Evolutionary conservation across 257 asterid genomes (phyloP).

Genomic region (Plantago ovata): DNA sequence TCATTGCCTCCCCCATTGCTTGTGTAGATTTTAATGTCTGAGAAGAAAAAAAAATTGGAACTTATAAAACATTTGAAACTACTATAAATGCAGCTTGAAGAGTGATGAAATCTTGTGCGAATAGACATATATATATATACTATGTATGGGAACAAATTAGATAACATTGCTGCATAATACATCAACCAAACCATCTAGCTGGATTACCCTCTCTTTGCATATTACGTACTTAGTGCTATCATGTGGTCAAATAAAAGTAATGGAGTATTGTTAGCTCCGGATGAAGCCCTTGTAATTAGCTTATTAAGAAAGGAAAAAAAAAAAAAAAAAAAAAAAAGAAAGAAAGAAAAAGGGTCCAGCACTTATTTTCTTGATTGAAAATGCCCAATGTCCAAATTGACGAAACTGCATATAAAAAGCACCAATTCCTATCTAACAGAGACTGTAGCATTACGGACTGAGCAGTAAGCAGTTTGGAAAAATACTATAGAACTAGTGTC

Average conservation of each 20-base stretch:
- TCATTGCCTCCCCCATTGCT: constrained; percentile 99
- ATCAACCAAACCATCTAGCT: background rate
- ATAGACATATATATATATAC: too few species aligned
- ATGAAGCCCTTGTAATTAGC: too few species aligned
- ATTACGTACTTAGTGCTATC: too few species aligned
- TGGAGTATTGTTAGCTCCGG: too few species aligned
- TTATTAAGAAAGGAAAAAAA: too few species aligned
- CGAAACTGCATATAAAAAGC: background rate
- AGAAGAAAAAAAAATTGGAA: constrained; percentile 5
- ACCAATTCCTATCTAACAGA: background rate
- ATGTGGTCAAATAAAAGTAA: background rate
- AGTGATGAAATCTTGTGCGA: too few species aligned
- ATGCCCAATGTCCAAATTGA: too few species aligned
- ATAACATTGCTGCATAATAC: constrained; percentile 9
- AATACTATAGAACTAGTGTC: background rate
- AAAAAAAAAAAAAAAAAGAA: too few species aligned
- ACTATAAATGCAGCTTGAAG: too few species aligned
- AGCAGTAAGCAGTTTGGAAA: background rate
- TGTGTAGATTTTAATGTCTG: constrained; percentile 96
- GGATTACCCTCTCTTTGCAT: too few species aligned
- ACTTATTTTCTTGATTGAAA: background rate
- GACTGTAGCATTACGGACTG: background rate
- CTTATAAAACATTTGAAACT: constrained; percentile 12
- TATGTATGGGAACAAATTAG: background rate
- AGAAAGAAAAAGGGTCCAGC: too few species aligned